Conservation (phyloP, 2,329 filamentous ascomycete species). For the Penicillium vulpinum region DNA sequence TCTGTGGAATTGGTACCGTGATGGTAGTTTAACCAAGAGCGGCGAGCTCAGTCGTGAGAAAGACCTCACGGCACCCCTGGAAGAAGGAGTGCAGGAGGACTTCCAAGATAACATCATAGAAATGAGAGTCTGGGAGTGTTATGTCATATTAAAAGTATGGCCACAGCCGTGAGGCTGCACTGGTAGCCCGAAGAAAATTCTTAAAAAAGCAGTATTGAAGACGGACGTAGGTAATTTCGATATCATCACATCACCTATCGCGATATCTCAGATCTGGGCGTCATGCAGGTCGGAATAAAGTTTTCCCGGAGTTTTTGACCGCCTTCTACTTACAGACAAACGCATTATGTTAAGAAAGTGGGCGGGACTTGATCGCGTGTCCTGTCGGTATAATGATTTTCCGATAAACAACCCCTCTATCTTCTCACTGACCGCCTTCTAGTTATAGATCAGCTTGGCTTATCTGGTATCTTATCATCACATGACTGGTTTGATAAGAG, state of each 20-base stretch:
- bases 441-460: background rate
- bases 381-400: background rate
- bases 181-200: background rate
- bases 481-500: background rate
- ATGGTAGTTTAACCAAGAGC: conserved; percentile 14
- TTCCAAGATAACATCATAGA: conserved; percentile 30
- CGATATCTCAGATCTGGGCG: conserved; percentile 18
- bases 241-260: conserved; percentile 26
- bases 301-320: conserved; percentile 1
- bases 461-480: background rate
- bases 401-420: background rate
- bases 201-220: background rate
- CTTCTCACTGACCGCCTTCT: background rate
- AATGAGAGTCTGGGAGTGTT: background rate
- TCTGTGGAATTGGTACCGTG: conserved; percentile 14
- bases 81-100: conserved; percentile 31
- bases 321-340: conserved; percentile 7
- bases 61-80: conserved; percentile 31
- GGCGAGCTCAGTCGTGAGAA: conserved; percentile 27
- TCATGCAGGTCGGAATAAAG: conserved; percentile 22
- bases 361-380: background rate
- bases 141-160: conserved; percentile 22
- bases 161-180: conserved; percentile 21
- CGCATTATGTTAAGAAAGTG: background rate
- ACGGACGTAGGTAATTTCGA: conserved; percentile 11